Percentiles rank a stretch among this genome's conserved stretches.
Evolutionary conservation across 2,329 filamentous ascomycete genomes (phyloP).

Genomic region (Metarhizium album): DNA sequence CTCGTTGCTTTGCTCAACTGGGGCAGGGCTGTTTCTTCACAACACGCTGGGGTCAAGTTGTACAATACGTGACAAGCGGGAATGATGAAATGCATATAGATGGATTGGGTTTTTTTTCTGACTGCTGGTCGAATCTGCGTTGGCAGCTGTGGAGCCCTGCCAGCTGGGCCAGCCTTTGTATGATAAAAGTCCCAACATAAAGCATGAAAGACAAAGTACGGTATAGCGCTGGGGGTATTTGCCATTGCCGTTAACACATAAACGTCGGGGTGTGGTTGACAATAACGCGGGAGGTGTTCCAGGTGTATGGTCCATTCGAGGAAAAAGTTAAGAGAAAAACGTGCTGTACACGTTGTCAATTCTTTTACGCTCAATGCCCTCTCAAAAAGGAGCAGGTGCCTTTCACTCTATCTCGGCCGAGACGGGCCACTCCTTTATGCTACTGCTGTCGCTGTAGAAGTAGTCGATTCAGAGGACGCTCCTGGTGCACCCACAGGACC

Average conservation of each 20-base stretch:
- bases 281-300: background rate
- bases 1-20: background rate
- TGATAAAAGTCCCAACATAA: constrained; percentile 2
- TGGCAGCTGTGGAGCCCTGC: background rate
- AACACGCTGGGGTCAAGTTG: background rate
- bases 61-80: constrained; percentile 4
- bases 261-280: background rate
- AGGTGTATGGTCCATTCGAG: background rate
- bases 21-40: too few relatives aligned
- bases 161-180: background rate
- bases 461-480: constrained; percentile 9
- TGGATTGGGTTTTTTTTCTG: background rate
- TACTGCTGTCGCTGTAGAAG: background rate
- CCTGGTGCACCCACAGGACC: constrained; percentile 9
- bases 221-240: constrained; percentile 2
- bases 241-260: constrained; percentile 2
- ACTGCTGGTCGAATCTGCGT: background rate
- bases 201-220: background rate
- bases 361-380: background rate
- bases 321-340: background rate
- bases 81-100: constrained; percentile 3
- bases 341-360: background rate
- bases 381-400: background rate
- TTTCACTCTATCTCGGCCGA: background rate
- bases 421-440: background rate